Base-by-base conservation (phyloP, 2,329 filamentous ascomycete species). In the Gliomastix tumulicola region DNA sequence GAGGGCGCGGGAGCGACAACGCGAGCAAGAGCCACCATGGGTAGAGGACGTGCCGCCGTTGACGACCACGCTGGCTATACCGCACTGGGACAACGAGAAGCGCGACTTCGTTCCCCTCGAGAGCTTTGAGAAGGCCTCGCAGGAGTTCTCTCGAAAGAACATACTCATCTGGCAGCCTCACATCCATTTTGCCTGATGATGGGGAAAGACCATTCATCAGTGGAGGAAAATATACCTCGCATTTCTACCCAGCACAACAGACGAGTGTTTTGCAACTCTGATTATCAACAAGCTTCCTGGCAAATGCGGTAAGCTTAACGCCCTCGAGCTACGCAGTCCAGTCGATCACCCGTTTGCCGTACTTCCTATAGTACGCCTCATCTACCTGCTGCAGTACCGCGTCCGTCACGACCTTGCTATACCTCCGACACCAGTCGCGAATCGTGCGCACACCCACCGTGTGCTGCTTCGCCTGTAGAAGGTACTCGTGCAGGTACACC, bases 401-500 rank as follows among this genome's bases (percentile, higher is more conserved):
- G 7, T 32, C 37, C 9, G 39, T 37, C 7, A 48, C 38, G 13
- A 44, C 36, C 15, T 46, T 44, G n/a, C 41, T 40, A 18, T 46
- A 48, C 32, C 25, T 33, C 11, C 32, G 35, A 16, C 45, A 48
- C 45, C 45, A 48, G 2, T 41, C 32, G 17, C 36, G 31, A 10
- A 48, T 30, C 16, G 28, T 27, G 15, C 31, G 30, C 7, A 36
- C 34, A 2, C 33, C 37, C 21, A 48, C 23, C 6, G 35, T 36
- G 15, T 36, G 31, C 32, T 41, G 35, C 2, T 16, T 16, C 18
- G 23, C 33, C 20, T n/a, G n/a, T n/a, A n/a, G n/a, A n/a, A n/a
- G n/a, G n/a, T 48, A 41, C 33, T 38, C 43, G 12, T 41, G 21
- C 11, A 49, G 33, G 37, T 49, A 49, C 13, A 36, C 36, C 7